A percentile compares a stretch with the other conserved stretches of the same genome.
Conservation (phyloP, 768 basidiomycete species). For the Gloeophyllum trabeum region DNA sequence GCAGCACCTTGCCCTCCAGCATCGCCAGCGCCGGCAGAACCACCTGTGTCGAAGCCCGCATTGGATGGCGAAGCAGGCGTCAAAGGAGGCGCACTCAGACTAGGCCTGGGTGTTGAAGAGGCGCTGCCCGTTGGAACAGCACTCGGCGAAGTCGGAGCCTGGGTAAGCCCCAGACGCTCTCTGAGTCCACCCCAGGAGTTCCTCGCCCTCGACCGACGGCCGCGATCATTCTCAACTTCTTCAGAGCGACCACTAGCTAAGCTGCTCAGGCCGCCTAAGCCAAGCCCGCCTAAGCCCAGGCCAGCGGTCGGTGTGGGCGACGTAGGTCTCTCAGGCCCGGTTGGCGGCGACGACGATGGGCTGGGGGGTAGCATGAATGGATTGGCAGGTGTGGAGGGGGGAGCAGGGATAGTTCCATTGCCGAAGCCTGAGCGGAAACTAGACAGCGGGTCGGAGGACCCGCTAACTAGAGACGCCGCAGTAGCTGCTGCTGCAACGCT, state of each 20-base stretch:
- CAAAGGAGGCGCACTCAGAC: too few relatives aligned
- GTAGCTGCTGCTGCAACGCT: conserved; percentile 91
- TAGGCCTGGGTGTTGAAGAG: too few relatives aligned
- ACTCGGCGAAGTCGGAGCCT: conserved; percentile 3
- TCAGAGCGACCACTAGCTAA: conserved; percentile 6
- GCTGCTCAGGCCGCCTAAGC: conserved; percentile 17
- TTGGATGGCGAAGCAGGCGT: too few relatives aligned
- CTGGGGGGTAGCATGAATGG: too few relatives aligned
- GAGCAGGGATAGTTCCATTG: conserved; percentile 7
- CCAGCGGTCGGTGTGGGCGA: conserved; percentile 31
- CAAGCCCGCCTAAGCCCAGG: conserved; percentile 16
- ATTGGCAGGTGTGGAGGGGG: conserved; percentile 7
- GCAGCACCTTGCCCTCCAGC: too few relatives aligned
- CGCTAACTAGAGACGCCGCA: conserved; percentile 73
- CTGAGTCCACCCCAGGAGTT: conserved; percentile 60
- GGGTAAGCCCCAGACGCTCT: conserved; percentile 45
- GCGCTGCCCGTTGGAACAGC: too few relatives aligned
- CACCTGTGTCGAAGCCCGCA: too few relatives aligned
- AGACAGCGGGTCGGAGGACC: conserved; percentile 55
- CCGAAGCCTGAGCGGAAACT: conserved; percentile 38
- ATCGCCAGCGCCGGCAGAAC: too few relatives aligned
- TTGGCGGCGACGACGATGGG: too few relatives aligned
- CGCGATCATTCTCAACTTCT: too few relatives aligned
- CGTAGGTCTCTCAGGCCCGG: conserved; percentile 19
- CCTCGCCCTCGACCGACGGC: conserved; percentile 41